Conservation (phyloP, 257 asterid species). For the Salvia splendens region DNA sequence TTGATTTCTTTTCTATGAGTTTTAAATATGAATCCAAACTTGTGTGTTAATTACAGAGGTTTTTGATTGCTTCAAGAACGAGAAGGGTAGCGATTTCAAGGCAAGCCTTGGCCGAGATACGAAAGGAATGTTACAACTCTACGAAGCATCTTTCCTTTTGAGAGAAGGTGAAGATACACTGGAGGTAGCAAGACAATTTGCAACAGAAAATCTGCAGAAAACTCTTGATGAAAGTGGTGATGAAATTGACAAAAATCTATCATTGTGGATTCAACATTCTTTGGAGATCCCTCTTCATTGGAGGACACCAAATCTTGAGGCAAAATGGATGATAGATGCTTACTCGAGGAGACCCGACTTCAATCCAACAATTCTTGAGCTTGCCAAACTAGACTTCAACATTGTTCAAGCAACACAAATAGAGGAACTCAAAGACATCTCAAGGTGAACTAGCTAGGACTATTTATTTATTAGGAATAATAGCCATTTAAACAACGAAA, state of each 20-base stretch:
- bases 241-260: not conserved
- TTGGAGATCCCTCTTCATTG: slow-evolving; percentile 20
- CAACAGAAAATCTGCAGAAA: not conserved
- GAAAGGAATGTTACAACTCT: too few species aligned
- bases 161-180: not conserved
- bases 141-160: too few species aligned
- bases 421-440: not conserved
- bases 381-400: not conserved
- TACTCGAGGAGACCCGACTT: not conserved
- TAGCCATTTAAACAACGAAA: too few species aligned
- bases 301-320: not conserved
- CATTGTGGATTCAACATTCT: slow-evolving; percentile 7
- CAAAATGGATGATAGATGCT: not conserved
- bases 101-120: too few species aligned
- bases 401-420: not conserved
- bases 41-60: too few species aligned
- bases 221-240: not conserved
- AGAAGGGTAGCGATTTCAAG: too few species aligned
- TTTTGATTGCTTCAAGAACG: too few species aligned
- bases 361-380: not conserved
- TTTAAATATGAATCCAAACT: too few species aligned
- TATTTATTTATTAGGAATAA: too few species aligned
- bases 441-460: not conserved
- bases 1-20: too few species aligned
- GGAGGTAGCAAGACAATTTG: not conserved